phyloP scores from a whole-genome alignment of 768 basidiomycete genomes.

The Mycena maculata region DNA sequence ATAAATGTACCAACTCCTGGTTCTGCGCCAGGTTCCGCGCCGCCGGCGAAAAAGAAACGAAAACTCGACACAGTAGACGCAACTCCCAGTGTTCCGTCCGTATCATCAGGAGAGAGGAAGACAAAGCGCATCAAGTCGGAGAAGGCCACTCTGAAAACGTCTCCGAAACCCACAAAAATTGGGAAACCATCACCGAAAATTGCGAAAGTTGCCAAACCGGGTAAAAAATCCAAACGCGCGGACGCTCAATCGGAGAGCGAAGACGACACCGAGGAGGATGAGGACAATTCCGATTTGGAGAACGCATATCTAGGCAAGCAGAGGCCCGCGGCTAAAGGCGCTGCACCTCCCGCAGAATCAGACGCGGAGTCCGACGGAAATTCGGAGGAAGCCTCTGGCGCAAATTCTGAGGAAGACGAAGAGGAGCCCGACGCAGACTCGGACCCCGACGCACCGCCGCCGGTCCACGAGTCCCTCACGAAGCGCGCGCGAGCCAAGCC shows the following conservation, averaged over 20 bases:
- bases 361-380: not conserved
- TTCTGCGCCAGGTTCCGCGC: constrained; percentile 22
- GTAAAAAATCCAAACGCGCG: constrained; percentile 24
- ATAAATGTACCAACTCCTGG: constrained; percentile 22
- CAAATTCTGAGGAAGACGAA: constrained; percentile 22
- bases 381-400: not conserved
- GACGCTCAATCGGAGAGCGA: constrained; percentile 24
- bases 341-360: not conserved
- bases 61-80: constrained; percentile 41
- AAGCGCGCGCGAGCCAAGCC: constrained; percentile 44
- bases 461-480: constrained; percentile 74
- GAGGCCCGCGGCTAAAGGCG: constrained; percentile 1
- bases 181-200: not conserved
- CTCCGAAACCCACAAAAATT: constrained; percentile 6
- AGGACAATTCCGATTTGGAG: constrained; percentile 49
- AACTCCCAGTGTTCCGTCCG: no score
- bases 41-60: constrained; percentile 44
- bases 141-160: constrained; percentile 2
- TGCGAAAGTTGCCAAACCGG: constrained; percentile 13
- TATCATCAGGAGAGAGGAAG: constrained; percentile 23
- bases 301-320: constrained; percentile 39
- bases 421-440: constrained; percentile 38
- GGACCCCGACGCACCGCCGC: constrained; percentile 46
- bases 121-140: constrained; percentile 28
- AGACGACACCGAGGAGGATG: constrained; percentile 35